Evolutionary conservation across 306 rosid species (phyloP), one percentile per base, ranked within the genome.

Genomic region (Nissolia schottii): DNA sequence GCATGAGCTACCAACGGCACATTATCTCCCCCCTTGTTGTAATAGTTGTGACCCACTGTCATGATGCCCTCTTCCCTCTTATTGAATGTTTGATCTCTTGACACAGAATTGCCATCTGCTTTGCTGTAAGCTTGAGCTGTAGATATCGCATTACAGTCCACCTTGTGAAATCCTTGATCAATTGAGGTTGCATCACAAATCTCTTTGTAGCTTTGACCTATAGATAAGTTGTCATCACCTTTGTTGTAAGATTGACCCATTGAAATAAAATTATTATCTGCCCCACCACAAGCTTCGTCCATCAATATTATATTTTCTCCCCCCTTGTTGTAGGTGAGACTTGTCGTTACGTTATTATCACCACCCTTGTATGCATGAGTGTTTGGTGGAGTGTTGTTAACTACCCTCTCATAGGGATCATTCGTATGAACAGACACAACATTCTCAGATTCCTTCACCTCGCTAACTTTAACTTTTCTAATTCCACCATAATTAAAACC

Each of bases 371-470:
- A 78, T 34, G 65, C 63, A 9, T 13, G 41, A 35, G 77, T 1
- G 41, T 48, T 62, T 63, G 79, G 53, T 69, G 63, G 72, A 16
- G 61, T 28, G 48, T 25, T 71, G 23, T 57, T 75, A 49, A 49
- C 80, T 13, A 64, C 83, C 54, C 28, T 69, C 58, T 62, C 55
- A 76, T 70, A 83, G 49, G 82, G 20, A 45, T 78, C 80, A 45
- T 71, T 64, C 34, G 75, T 61, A 4, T 83, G 69, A 43, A 71
- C 58, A 37, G 73, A 18, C 77, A 79, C 38, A 54, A 41, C 58
- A 79, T 81, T 88, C 63, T 85, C 88, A 41, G 86, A 77, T 60
- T 85, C 93, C 84, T 81, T 85, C 20, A 88, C 90, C 78, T 83
- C 80, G 38, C 81, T 81, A 14, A 83, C 83, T 83, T 85, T 83